phyloP scores from a whole-genome alignment of 805 yeast species.

The Candida cerambycidarum region DNA sequence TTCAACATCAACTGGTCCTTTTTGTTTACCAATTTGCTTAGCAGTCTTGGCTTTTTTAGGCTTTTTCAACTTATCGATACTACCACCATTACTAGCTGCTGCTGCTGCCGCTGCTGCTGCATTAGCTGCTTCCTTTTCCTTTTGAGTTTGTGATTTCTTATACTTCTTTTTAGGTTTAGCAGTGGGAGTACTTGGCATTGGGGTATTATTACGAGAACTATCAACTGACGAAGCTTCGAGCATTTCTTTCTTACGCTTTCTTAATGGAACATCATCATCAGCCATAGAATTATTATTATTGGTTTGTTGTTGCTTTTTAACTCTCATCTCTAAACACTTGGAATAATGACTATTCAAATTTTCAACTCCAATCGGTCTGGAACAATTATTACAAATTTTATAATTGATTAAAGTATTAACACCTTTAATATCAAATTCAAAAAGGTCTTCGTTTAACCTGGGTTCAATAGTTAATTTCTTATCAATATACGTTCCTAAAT shows the following conservation, averaged over 20 bases:
- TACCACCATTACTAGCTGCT: slow-evolving; percentile 24
- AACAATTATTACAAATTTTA: slow-evolving; percentile 39
- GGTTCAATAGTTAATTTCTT: slow-evolving; percentile 33
- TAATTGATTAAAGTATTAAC: slow-evolving; percentile 18
- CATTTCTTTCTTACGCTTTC: slow-evolving; percentile 30
- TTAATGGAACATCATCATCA: slow-evolving; percentile 16
- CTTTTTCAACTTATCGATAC: slow-evolving; percentile 9
- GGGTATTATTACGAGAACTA: slow-evolving; percentile 39
- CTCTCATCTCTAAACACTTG: slow-evolving; percentile 41
- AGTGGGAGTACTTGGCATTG: slow-evolving; percentile 30
- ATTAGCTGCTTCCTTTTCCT: slow-evolving; percentile 46
- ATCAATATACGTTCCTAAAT: slow-evolving; percentile 43
- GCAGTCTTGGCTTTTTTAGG: slow-evolving; percentile 36
- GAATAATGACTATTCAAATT: slow-evolving; percentile 31
- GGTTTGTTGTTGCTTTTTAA: slow-evolving; percentile 19
- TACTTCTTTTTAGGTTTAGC: slow-evolving; percentile 42
- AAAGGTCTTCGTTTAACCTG: slow-evolving; percentile 8
- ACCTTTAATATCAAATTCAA: slow-evolving; percentile 4
- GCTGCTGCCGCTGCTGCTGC: slow-evolving; percentile 48
- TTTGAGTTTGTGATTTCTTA: slow-evolving; percentile 43
- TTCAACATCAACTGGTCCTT: slow-evolving; percentile 88
- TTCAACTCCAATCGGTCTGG: slow-evolving; percentile 41
- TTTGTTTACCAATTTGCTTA: slow-evolving; percentile 50
- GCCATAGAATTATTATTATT: neutral
- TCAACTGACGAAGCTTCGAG: slow-evolving; percentile 42